Conservation (phyloP, 2,329 filamentous ascomycete genomes). For the Fusarium protoensiforme region DNA sequence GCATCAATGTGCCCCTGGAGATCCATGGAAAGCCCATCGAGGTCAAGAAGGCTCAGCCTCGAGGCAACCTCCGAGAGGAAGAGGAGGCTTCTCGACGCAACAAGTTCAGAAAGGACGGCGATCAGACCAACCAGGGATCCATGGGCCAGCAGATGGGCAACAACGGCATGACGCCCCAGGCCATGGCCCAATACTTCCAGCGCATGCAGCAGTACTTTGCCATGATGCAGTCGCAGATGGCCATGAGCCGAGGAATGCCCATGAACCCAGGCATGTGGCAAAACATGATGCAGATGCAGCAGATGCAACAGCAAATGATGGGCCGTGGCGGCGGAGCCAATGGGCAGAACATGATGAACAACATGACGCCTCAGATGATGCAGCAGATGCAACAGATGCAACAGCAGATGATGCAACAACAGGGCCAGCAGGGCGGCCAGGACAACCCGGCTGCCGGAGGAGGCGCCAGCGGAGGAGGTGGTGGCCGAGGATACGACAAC, state of each 20-base stretch:
- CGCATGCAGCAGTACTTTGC: constrained; percentile 98
- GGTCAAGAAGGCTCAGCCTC: constrained; percentile 96
- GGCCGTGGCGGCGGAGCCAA: constrained; percentile 51
- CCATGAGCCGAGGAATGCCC: constrained; percentile 79
- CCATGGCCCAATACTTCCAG: constrained; percentile 99
- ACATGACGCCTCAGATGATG: constrained; percentile 66
- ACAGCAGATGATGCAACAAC: constrained; percentile 55
- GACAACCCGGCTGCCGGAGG: constrained; percentile 38
- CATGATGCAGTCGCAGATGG: constrained; percentile 94
- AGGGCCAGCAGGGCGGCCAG: constrained; percentile 46
- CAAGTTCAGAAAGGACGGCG: constrained; percentile 68
- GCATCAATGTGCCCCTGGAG: constrained; percentile 84
- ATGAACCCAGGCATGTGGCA: constrained; percentile 83
- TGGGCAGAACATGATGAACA: constrained; percentile 54
- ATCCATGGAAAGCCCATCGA: constrained; percentile 97
- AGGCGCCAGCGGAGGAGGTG: constrained; percentile 39
- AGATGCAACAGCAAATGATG: constrained; percentile 69
- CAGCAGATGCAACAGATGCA: constrained; percentile 67
- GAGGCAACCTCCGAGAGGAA: constrained; percentile 93
- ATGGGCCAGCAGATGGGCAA: constrained; percentile 58
- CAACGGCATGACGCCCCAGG: constrained; percentile 87
- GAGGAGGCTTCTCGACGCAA: constrained; percentile 76
- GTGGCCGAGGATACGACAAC: constrained; percentile 44
- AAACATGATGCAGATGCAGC: constrained; percentile 81
- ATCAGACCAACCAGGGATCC: constrained; percentile 54